phyloP scores from a whole-genome alignment of 2,329 filamentous ascomycete genomes.

The Penicillium sp. region DNA sequence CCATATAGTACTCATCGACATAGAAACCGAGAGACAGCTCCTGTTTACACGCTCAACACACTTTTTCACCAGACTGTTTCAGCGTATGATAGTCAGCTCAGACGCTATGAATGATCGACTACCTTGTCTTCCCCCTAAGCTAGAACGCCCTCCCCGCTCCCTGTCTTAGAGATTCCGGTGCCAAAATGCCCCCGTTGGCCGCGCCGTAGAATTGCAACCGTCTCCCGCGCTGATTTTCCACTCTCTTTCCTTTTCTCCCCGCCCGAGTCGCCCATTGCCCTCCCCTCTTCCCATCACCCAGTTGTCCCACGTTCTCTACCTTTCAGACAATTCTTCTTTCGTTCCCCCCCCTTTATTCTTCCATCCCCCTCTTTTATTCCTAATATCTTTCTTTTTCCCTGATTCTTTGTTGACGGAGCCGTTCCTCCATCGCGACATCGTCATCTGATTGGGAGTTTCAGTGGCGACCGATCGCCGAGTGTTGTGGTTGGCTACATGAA shows the following conservation, averaged over 20 bases:
- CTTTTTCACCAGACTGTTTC: too few species aligned
- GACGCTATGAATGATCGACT: too few species aligned
- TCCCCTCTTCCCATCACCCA: slow-evolving; percentile 4
- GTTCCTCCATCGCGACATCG: neutral
- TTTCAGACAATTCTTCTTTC: slow-evolving; percentile 6
- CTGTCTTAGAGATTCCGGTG: slow-evolving; percentile 5
- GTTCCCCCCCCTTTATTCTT: slow-evolving; percentile 7
- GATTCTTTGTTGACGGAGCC: neutral
- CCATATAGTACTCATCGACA: too few species aligned
- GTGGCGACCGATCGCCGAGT: slow-evolving; percentile 8
- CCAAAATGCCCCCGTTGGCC: slow-evolving; percentile 15
- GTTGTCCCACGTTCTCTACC: slow-evolving; percentile 16
- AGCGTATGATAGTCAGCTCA: too few species aligned
- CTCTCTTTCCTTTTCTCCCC: slow-evolving; percentile 28
- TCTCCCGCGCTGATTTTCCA: slow-evolving; percentile 2
- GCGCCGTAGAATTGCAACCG: slow-evolving; percentile 6
- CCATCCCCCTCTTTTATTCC: slow-evolving; percentile 5
- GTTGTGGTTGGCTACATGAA: slow-evolving; percentile 10
- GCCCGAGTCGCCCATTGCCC: slow-evolving; percentile 29
- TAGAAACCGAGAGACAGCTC: too few species aligned
- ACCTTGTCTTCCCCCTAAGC: too few species aligned
- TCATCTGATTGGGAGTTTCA: slow-evolving; percentile 4
- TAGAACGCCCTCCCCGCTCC: neutral
- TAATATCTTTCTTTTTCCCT: slow-evolving; percentile 7
- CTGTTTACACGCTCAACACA: too few species aligned